Evolutionary conservation across 2,329 filamentous ascomycete genomes (phyloP).

Genomic region (Metarhizium humberi): DNA sequence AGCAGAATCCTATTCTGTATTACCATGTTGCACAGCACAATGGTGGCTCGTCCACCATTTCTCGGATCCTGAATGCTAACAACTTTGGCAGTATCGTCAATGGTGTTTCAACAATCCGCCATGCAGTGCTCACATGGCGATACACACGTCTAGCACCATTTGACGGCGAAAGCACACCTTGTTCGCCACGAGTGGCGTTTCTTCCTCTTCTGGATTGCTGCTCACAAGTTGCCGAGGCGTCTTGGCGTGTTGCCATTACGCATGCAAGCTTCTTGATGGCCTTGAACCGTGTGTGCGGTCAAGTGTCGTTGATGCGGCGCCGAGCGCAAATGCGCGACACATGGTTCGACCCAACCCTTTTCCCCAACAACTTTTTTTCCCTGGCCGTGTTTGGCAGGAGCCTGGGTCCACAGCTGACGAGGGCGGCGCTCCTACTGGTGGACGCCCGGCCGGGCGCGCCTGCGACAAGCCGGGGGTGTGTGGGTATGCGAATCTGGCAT

Average conservation of each 20-base stretch:
- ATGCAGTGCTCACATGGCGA: no score
- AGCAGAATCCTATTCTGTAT: no score
- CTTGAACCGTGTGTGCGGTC: background rate
- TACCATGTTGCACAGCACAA: no score
- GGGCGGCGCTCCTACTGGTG: constrained; percentile 2
- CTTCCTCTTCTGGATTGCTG: no score
- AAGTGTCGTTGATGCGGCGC: background rate
- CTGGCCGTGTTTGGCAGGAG: constrained; percentile 3
- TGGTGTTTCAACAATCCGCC: no score
- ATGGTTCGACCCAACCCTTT: constrained; percentile 8
- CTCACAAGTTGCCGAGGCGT: background rate
- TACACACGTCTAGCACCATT: background rate
- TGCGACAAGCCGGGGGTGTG: background rate
- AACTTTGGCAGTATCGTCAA: no score
- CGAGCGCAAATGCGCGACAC: background rate
- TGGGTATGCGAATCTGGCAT: constrained; percentile 1
- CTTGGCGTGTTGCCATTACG: background rate
- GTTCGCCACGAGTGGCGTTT: no score
- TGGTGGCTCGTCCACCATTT: no score
- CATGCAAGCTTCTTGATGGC: no score
- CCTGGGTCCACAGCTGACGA: background rate
- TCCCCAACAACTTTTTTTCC: constrained; percentile 10
- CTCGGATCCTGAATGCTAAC: no score
- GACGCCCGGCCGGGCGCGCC: background rate
- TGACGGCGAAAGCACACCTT: no score